Evolutionary conservation across 139 green algal genomes (phyloP).

Genomic region (Parachlorella kessleri): DNA sequence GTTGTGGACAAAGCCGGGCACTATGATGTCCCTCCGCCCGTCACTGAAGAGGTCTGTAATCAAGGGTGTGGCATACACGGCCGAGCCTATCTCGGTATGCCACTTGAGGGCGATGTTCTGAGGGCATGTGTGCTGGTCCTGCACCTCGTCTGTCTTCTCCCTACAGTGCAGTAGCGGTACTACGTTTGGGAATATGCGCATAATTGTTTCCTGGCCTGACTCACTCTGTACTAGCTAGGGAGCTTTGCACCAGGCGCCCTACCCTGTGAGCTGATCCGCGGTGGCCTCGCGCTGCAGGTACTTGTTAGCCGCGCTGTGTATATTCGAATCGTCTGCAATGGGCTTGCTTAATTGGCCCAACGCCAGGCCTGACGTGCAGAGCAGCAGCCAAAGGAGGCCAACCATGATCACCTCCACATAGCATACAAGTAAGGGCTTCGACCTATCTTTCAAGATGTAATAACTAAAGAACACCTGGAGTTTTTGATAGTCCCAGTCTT

Average conservation of each 20-base stretch:
- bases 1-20: conserved; percentile 93
- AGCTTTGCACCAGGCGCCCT: neutral
- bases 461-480: no score
- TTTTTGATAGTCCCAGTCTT: no score
- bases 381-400: no score
- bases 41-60: conserved; percentile 96
- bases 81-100: conserved; percentile 83
- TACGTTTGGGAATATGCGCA: neutral
- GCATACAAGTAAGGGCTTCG: no score
- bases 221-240: neutral
- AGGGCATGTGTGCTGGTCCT: conserved; percentile 17
- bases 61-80: conserved; percentile 93
- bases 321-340: conserved; percentile 46
- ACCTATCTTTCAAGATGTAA: no score
- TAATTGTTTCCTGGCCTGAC: neutral
- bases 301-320: conserved; percentile 66
- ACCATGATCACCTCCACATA: no score
- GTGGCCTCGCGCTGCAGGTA: conserved; percentile 67
- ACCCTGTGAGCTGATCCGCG: conserved; percentile 30
- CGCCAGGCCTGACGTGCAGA: no score
- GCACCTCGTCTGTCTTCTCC: conserved; percentile 6
- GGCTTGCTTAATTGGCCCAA: conserved; percentile 52
- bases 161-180: neutral
- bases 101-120: conserved; percentile 81
- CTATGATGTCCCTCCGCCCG: conserved; percentile 91